Percentiles rank a stretch among this genome's conserved stretches.
Conservation (phyloP, 306 rosid genomes). For the Trifolium repens region DNA sequence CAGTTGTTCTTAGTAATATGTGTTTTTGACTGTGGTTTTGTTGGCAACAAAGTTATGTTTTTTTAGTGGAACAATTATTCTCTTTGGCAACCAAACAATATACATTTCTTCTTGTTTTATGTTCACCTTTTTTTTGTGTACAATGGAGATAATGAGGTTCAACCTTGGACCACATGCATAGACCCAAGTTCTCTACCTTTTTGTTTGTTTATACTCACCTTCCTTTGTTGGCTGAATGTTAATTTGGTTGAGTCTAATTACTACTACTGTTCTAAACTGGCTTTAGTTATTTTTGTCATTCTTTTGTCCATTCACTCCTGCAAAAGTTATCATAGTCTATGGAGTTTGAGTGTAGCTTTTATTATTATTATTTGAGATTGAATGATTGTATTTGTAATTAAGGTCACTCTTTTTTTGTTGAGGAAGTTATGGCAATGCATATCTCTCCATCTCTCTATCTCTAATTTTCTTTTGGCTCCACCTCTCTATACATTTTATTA, state of each 20-base stretch:
- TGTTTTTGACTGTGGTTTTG: not conserved
- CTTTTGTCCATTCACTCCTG: not conserved
- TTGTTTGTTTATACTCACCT: not conserved
- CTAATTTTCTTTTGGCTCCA: not conserved
- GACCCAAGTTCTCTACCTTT: not conserved
- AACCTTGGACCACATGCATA: not conserved
- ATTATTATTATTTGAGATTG: not conserved
- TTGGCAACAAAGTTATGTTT: not conserved
- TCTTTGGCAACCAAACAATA: not conserved
- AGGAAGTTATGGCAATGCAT: not conserved
- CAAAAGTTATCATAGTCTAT: not conserved
- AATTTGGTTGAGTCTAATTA: not conserved
- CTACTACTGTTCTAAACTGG: not conserved
- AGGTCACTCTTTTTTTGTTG: not conserved
- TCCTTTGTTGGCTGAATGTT: not conserved
- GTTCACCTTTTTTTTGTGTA: not conserved
- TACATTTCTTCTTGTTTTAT: not conserved
- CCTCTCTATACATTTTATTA: conserved; percentile 10
- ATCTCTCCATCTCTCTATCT: conserved; percentile 5
- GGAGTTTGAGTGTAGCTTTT: too few species aligned
- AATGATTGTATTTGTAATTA: too few species aligned
- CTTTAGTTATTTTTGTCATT: conserved; percentile 12
- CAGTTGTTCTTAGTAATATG: not conserved
- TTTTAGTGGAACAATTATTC: not conserved
- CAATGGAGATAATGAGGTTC: not conserved